phyloP scores from a whole-genome alignment of 176 grass and related monocot species.

The Oryza glaberrima region DNA sequence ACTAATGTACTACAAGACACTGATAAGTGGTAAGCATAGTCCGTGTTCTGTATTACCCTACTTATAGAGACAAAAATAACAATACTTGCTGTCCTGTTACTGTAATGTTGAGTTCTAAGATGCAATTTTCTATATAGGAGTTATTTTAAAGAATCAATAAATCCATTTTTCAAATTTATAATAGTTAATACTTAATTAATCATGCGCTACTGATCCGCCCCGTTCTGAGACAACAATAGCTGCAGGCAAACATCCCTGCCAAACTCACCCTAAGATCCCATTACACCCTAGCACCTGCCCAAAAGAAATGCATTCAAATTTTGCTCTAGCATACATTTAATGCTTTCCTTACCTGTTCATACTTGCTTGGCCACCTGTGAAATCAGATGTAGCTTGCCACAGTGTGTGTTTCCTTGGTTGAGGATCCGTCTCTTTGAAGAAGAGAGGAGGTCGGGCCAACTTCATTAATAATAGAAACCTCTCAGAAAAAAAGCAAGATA shows the following conservation, averaged over 20 bases:
- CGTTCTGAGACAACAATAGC: too few species aligned
- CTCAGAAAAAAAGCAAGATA: slow-evolving; percentile 26
- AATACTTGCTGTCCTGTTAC: background rate
- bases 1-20: background rate
- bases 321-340: slow-evolving; percentile 17
- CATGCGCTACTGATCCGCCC: too few species aligned
- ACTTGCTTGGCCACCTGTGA: slow-evolving; percentile 90
- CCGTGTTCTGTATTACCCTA: background rate
- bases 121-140: too few species aligned
- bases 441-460: slow-evolving; percentile 88
- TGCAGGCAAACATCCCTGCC: too few species aligned
- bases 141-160: too few species aligned
- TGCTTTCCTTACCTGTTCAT: slow-evolving; percentile 65
- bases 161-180: too few species aligned
- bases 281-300: background rate
- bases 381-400: slow-evolving; percentile 97
- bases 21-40: slow-evolving; percentile 18
- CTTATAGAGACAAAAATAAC: background rate
- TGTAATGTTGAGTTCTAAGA: background rate
- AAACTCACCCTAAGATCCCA: background rate
- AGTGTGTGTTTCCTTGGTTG: slow-evolving; percentile 97
- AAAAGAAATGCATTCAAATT: slow-evolving; percentile 14
- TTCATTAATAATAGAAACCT: slow-evolving; percentile 37
- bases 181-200: too few species aligned
- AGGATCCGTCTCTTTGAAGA: slow-evolving; percentile 97